Conservation (phyloP, 805 yeast genomes). For the Torulaspora quercuum region DNA sequence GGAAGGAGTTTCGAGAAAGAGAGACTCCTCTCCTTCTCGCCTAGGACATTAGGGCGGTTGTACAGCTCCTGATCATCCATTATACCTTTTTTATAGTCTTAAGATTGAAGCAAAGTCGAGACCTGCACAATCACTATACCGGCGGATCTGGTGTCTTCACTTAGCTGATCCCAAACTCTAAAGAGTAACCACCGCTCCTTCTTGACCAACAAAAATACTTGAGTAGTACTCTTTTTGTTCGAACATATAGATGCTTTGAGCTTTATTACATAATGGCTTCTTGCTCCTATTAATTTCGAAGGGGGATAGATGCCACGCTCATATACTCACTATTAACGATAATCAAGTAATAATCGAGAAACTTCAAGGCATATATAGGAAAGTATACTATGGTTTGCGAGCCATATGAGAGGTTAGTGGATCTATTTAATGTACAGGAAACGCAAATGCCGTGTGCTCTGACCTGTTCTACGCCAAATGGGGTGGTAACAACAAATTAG, state of each 20-base stretch:
- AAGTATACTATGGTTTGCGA: too few species aligned
- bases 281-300: conserved; percentile 3
- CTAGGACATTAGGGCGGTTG: conserved; percentile 16
- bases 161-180: too few species aligned
- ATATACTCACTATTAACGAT: neutral
- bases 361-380: too few species aligned
- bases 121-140: too few species aligned
- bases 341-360: neutral
- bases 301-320: too few species aligned
- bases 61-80: conserved; percentile 16
- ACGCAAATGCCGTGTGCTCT: too few species aligned
- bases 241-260: neutral
- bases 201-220: neutral
- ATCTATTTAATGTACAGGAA: neutral
- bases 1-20: conserved; percentile 27
- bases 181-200: too few species aligned
- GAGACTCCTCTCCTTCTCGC: conserved; percentile 25
- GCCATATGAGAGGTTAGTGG: conserved; percentile 3
- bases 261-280: neutral
- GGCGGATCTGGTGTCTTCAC: too few species aligned
- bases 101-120: too few species aligned
- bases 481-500: conserved; percentile 91
- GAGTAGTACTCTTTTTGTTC: neutral
- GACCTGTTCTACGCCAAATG: conserved; percentile 58
- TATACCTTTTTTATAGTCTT: too few species aligned